Evolutionary conservation across 2,329 filamentous ascomycete species (phyloP).

Genomic region (Fusarium nematophilum): DNA sequence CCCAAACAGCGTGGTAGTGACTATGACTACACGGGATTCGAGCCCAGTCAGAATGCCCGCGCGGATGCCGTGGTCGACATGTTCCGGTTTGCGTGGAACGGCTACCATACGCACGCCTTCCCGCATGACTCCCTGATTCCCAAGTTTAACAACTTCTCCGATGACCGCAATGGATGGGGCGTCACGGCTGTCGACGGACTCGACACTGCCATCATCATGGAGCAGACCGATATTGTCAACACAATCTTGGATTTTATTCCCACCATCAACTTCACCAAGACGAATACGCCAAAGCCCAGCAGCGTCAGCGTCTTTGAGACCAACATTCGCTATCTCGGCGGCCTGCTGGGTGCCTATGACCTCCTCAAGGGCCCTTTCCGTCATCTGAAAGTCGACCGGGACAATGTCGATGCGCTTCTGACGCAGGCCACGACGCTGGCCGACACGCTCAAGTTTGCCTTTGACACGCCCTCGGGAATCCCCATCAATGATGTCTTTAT

Average conservation of each 20-base stretch:
- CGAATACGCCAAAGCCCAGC: neutral
- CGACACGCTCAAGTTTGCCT: constrained; percentile 48
- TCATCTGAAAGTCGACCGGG: constrained; percentile 50
- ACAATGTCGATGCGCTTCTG: constrained; percentile 63
- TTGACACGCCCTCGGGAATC: constrained; percentile 13
- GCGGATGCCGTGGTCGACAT: constrained; percentile 14
- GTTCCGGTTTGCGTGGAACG: constrained; percentile 25
- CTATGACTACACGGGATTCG: constrained; percentile 22
- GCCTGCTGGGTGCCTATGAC: constrained; percentile 62
- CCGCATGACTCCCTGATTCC: constrained; percentile 2
- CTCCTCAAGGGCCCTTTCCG: constrained; percentile 53
- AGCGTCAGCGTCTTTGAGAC: constrained; percentile 66
- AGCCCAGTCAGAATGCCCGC: constrained; percentile 11
- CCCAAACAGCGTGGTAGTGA: constrained; percentile 1
- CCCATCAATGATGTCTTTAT: constrained; percentile 2
- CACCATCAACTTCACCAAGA: neutral
- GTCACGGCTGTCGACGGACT: constrained; percentile 22
- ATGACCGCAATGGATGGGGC: constrained; percentile 25
- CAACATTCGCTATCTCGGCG: constrained; percentile 66
- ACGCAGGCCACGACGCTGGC: constrained; percentile 72
- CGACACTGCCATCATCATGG: constrained; percentile 24
- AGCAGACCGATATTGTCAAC: constrained; percentile 21
- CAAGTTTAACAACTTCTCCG: constrained; percentile 11
- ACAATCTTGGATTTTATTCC: constrained; percentile 12
- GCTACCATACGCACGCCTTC: constrained; percentile 9